Conservation (phyloP, 805 yeast genomes). For the Vanderwaltozyma polyspora region DNA sequence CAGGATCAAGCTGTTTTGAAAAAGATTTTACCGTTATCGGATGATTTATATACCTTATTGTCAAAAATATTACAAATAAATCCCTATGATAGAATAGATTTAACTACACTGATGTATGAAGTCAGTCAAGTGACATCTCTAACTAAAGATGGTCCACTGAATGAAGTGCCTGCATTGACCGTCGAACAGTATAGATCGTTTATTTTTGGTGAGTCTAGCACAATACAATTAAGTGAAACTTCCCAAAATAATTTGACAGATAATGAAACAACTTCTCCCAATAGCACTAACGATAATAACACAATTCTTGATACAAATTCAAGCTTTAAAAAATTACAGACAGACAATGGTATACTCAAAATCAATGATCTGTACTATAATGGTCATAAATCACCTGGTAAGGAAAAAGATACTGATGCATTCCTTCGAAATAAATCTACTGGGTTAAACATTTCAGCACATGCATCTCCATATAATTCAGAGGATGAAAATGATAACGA, state of each 20-base stretch:
- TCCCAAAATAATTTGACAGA: neutral
- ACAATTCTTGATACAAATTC: neutral
- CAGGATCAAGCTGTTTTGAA: constrained; percentile 44
- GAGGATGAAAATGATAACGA: neutral
- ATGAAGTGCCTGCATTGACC: constrained; percentile 10
- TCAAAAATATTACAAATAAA: constrained; percentile 24
- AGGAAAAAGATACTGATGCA: too few species aligned
- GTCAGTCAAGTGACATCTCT: constrained; percentile 17
- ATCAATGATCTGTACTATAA: too few species aligned
- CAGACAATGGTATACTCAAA: neutral
- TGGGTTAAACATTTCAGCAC: neutral
- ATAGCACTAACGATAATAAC: neutral
- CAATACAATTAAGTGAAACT: neutral
- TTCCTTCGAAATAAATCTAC: too few species aligned
- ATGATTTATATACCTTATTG: constrained; percentile 45
- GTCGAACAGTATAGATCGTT: constrained; percentile 2
- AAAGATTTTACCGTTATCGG: constrained; percentile 64
- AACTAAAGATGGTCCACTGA: constrained; percentile 19
- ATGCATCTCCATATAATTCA: neutral
- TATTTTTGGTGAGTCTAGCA: neutral
- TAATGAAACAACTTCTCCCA: neutral
- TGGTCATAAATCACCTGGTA: neutral
- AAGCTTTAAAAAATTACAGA: too few species aligned
- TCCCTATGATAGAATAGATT: constrained; percentile 26
- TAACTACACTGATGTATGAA: constrained; percentile 14